Evolutionary conservation across 768 basidiomycete species (phyloP).

Genomic region (Pleurotus pulmonarius): DNA sequence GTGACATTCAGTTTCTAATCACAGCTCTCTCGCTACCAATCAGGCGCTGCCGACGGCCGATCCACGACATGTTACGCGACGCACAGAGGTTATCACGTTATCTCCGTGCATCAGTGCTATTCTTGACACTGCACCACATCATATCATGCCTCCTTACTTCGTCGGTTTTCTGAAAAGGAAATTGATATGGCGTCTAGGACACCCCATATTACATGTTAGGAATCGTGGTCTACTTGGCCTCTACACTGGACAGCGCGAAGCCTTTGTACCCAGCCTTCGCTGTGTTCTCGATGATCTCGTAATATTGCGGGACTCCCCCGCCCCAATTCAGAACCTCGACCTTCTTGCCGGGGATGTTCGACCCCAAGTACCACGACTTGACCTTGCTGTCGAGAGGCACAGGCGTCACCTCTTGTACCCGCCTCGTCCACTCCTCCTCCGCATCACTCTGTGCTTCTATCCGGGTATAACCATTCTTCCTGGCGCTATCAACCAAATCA

Average conservation of each 20-base stretch:
- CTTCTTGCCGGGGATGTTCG: constrained; percentile 13
- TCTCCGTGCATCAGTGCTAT: no score
- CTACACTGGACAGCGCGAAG: constrained; percentile 2
- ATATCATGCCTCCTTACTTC: no score
- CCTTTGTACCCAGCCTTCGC: constrained; percentile 15
- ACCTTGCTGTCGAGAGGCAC: background rate
- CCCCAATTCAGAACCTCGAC: constrained; percentile 12
- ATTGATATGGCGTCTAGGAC: no score
- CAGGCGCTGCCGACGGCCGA: no score
- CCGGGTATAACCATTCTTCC: constrained; percentile 3
- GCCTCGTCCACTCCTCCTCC: constrained; percentile 10
- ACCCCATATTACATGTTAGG: no score
- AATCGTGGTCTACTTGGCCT: no score
- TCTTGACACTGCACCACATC: no score
- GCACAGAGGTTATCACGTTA: no score
- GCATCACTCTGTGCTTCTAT: constrained; percentile 12
- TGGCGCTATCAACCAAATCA: constrained; percentile 10
- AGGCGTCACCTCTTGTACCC: background rate
- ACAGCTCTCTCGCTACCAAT: no score
- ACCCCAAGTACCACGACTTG: constrained; percentile 13
- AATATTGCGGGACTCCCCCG: constrained; percentile 11
- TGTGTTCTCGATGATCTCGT: constrained; percentile 1
- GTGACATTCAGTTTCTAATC: no score
- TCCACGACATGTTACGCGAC: no score
- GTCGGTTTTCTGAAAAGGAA: no score